phyloP scores from a whole-genome alignment of 1,284 basidiomycete species.

The Pterulicium gracile region DNA sequence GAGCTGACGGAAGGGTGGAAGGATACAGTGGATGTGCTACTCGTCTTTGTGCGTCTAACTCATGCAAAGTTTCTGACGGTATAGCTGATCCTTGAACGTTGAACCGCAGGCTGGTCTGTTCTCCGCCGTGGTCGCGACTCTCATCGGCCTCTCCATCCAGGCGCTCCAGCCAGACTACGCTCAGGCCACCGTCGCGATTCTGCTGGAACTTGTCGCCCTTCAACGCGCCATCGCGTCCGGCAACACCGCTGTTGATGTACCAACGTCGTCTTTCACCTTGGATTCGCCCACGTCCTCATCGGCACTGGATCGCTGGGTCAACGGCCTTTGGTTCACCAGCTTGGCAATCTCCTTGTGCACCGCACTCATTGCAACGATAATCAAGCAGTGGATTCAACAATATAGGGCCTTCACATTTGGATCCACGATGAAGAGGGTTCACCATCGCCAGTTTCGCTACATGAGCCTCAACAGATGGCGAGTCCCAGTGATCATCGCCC shows the following conservation, averaged over 20 bases:
- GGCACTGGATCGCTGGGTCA: constrained; percentile 7
- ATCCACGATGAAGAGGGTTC: constrained; percentile 7
- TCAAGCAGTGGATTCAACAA: constrained; percentile 14
- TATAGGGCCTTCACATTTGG: constrained; percentile 7
- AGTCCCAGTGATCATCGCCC: constrained; percentile 6
- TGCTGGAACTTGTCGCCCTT: constrained; percentile 4
- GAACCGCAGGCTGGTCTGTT: constrained; percentile 14
- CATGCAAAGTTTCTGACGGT: too few relatives aligned
- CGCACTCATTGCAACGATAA: constrained; percentile 12
- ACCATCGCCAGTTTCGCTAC: constrained; percentile 8
- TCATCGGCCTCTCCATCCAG: constrained; percentile 10
- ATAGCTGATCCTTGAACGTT: too few relatives aligned
- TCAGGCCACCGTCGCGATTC: constrained; percentile 4
- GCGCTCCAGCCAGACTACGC: constrained; percentile 5
- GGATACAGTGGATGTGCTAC: constrained; percentile 9
- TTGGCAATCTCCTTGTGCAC: constrained; percentile 10
- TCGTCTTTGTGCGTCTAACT: constrained; percentile 10
- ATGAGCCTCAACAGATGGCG: constrained; percentile 8
- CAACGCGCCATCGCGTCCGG: not conserved
- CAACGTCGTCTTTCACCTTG: not conserved
- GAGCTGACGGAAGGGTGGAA: constrained; percentile 7
- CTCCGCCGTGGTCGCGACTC: constrained; percentile 13
- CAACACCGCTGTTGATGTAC: not conserved
- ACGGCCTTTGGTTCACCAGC: constrained; percentile 13
- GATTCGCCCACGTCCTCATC: not conserved